Evolutionary conservation across 805 yeast species (phyloP), one percentile per base, ranked within the genome.

Genomic region (Millerozyma acaciae): DNA sequence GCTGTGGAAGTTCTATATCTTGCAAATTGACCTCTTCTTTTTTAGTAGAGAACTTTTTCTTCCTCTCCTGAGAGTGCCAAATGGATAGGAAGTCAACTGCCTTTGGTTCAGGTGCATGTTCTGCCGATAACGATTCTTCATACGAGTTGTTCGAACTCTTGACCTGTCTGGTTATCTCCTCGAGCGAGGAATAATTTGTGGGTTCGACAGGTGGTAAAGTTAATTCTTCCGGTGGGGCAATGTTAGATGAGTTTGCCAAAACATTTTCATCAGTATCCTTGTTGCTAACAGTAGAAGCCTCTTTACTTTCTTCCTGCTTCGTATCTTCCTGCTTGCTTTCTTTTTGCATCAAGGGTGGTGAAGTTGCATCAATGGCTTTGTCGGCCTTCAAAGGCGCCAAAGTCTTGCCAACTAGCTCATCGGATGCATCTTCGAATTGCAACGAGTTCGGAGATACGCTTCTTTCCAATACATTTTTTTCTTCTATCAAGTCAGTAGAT

Each of bases 181-280:
- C 67, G 39, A 67, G 62, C 12, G 70, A 61, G 2, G 60, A 51
- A 41, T 53, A 56, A 30, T 65, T 60, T 38, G 60, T 61, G 20
- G 69, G 57, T 32, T 70, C 75, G 25, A 72, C 59, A 16, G 52
- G 53, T 3, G 76, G 69, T 18, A 65, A 48, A 1, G 59, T 46
- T 9, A 62, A 40, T 25, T 59, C 61, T 21, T 47, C 58, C 3
- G 55, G 62, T 9, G 62, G 63, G 4, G 57, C 57, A 14, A 66
- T 49, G 35, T 63, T 65, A 2, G 73, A 64, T 0, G 73, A 68
- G 45, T 68, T 68, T 2, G 72, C 73, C 24, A 68, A 53, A 4
- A 57, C 53, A 28, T 60, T 56, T 15, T 38, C 44, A 17, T 53
- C 54, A 6, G 26, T 27, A 16, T 23, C 20, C 23, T 31, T 19